Percentiles rank a stretch among this genome's conserved stretches.
These are phyloP conservation scores for Neovahlkampfia damariscottae DNA, from an alignment of 78 protist species.

Conservation along the genomic window DNA sequence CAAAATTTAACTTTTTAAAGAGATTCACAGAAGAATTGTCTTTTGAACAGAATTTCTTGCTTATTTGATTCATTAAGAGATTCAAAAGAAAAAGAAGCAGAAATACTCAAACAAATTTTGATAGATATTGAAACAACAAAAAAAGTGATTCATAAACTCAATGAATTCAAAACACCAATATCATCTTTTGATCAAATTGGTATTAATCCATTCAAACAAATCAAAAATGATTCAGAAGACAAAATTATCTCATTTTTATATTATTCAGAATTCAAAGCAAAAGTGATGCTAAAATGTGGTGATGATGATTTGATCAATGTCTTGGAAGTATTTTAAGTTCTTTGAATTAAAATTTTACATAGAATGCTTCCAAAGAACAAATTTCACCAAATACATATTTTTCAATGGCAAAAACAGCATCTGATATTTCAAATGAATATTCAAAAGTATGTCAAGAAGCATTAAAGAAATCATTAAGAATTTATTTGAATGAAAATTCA, in stretches of 20 bases:
- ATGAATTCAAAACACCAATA: background rate
- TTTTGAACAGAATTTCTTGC: no score
- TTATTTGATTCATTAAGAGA: no score
- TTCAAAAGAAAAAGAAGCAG: background rate
- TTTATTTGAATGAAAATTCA: no score
- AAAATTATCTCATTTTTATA: background rate
- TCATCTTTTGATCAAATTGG: background rate
- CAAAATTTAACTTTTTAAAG: no score
- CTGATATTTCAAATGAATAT: background rate
- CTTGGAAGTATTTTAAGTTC: background rate
- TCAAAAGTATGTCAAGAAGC: background rate
- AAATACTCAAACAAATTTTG: background rate
- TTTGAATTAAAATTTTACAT: background rate
- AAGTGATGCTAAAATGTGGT: background rate
- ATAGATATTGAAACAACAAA: background rate
- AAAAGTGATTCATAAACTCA: background rate
- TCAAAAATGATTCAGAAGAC: constrained; percentile 1
- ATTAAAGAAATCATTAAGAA: background rate
- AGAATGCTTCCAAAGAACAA: background rate
- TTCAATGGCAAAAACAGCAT: background rate
- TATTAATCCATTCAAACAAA: background rate
- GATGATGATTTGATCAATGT: background rate
- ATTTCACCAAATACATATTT: background rate
- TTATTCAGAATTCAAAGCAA: background rate
- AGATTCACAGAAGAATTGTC: no score